A percentile compares a stretch with the other conserved stretches of the same genome.
These are phyloP conservation scores for Phytophthora pseudosyringae DNA, from an alignment of 352 stramenopile species.

Conservation along the genomic window DNA sequence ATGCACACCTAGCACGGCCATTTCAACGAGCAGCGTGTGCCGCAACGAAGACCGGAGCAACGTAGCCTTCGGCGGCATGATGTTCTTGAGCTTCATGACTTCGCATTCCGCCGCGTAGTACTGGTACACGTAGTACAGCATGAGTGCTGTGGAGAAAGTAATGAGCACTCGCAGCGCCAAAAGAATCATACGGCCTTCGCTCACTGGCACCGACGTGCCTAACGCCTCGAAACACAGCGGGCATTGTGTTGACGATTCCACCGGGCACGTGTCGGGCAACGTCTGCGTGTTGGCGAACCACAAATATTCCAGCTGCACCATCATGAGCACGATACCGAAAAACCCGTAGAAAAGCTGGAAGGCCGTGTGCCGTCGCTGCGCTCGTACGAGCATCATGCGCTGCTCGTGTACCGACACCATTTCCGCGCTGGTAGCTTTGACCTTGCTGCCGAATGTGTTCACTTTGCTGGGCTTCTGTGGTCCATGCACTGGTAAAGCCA, in stretches of 20 bases:
- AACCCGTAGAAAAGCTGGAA: constrained; percentile 79
- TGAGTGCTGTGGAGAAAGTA: constrained; percentile 62
- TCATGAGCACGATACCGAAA: constrained; percentile 74
- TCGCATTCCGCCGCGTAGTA: constrained; percentile 76
- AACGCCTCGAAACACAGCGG: constrained; percentile 48
- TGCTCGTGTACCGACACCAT: constrained; percentile 58
- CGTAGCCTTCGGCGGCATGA: constrained; percentile 71
- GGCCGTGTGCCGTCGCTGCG: constrained; percentile 53
- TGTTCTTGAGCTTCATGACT: constrained; percentile 85
- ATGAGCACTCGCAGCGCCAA: constrained; percentile 71
- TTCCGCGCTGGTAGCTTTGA: constrained; percentile 44
- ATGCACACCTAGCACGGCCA: constrained; percentile 60
- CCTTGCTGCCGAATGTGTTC: constrained; percentile 21
- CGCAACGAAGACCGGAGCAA: constrained; percentile 67
- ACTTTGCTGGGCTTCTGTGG: constrained; percentile 14
- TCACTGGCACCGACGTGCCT: constrained; percentile 37
- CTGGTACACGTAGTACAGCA: constrained; percentile 75
- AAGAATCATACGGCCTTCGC: constrained; percentile 69
- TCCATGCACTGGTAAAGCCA: constrained; percentile 8
- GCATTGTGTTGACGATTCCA: constrained; percentile 45
- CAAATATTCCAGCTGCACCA: constrained; percentile 78
- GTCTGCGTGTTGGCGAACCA: constrained; percentile 67
- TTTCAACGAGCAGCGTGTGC: constrained; percentile 51
- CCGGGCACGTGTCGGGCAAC: constrained; percentile 39
- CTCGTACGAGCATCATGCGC: constrained; percentile 49